Evolutionary conservation across 148 eudicot genomes (phyloP), one percentile per base, ranked within the genome.

Genomic region (Nyssa sinensis): DNA sequence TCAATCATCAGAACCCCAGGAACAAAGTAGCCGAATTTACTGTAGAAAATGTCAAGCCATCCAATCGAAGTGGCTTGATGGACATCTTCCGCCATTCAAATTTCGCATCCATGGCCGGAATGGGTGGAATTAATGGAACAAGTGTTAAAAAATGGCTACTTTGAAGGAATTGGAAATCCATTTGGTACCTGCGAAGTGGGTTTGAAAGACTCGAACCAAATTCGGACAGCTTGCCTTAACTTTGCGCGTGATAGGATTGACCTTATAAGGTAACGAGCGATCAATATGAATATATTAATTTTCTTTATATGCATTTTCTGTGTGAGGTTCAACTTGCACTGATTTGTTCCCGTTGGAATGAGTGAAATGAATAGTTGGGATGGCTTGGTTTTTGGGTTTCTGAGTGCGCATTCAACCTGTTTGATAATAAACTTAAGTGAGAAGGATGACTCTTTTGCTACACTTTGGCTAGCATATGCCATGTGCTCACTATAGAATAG

Each of bases 81-180:
- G 76, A 65, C n/a, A 70, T 24, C 73, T 12, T 27, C 66, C 3
- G 25, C 16, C 19, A 60, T 67, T 77, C 73, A 69, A 35, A 74
- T 75, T 53, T 69, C 81, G 27, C 86, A 83, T 72, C 92, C 82
- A 10, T 89, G 93, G 93, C 86, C 79, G 1, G 92, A 88, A 76
- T 88, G 92, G 92, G 80, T 77, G 57, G 77, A 63, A n/a, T 79
- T 89, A 72, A 89, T 89, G 90, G 81, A 85, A 39, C 69, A 71
- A 28, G 68, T 89, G 78, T 19, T 74, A 57, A 79, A 75, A 53
- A 70, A 23, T 37, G 90, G 90, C 1, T 89, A 86, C 59, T 84
- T 89, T 64, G 84, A 79, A 37, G 84, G 23, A 75, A 67, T 73
- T 68, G 85, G 87, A 59, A 77, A 75, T 69, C 82, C 88, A 55